Conservation (phyloP, 2,329 filamentous ascomycete species). For the Corynespora cassiicola region DNA sequence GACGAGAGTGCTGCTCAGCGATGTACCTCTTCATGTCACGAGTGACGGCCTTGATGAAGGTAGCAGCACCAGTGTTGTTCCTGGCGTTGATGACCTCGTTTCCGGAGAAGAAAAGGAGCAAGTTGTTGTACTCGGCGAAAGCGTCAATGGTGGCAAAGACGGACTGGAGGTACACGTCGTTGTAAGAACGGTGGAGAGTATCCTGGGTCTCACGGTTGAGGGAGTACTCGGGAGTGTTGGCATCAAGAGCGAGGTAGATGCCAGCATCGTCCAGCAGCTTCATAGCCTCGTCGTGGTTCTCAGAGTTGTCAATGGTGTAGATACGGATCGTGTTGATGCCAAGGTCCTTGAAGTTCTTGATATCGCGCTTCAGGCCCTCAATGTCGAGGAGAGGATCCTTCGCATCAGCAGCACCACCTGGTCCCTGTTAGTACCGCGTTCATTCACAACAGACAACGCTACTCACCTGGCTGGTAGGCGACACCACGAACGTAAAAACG, state of each 20-base stretch:
- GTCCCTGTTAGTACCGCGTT: no score
- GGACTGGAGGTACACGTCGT: slow-evolving; percentile 81
- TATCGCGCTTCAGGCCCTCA: slow-evolving; percentile 74
- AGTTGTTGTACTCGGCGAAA: slow-evolving; percentile 84
- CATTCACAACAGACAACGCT: no score
- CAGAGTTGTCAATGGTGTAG: slow-evolving; percentile 89
- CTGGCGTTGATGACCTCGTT: slow-evolving; percentile 79
- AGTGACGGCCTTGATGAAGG: slow-evolving; percentile 75
- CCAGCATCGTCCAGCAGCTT: slow-evolving; percentile 77
- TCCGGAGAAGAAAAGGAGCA: slow-evolving; percentile 80
- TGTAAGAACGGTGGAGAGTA: slow-evolving; percentile 71
- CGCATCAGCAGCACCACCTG: slow-evolving; percentile 49
- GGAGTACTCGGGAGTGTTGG: slow-evolving; percentile 87
- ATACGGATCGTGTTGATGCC: slow-evolving; percentile 91
- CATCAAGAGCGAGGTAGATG: slow-evolving; percentile 91
- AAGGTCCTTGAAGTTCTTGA: slow-evolving; percentile 80
- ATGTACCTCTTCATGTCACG: slow-evolving; percentile 84
- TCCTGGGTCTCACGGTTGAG: slow-evolving; percentile 76
- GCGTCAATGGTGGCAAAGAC: slow-evolving; percentile 82
- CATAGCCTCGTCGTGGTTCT: slow-evolving; percentile 87
- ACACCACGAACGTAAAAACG: slow-evolving; percentile 67
- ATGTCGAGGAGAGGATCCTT: slow-evolving; percentile 78
- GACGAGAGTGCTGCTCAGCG: slow-evolving; percentile 69
- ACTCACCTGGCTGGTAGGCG: slow-evolving; percentile 70
- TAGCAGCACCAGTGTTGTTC: slow-evolving; percentile 68